Percentiles rank a stretch among this genome's conserved stretches.
phyloP scores from a whole-genome alignment of 495 filamentous ascomycete genomes.

The Aspergillus carlsbadensis region DNA sequence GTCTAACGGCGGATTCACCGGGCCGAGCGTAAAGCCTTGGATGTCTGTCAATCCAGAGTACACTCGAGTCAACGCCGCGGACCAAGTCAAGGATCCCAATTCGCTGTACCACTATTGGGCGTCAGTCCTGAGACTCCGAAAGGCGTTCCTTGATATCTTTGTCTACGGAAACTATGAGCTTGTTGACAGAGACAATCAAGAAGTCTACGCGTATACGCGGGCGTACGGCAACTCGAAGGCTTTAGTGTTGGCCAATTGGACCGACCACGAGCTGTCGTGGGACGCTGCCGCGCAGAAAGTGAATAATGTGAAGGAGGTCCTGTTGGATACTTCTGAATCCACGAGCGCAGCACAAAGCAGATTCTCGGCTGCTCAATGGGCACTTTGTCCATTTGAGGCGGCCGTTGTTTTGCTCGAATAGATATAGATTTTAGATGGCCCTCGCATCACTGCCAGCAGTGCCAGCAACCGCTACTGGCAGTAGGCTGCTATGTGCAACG shows the following conservation, averaged over 20 bases:
- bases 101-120: conserved; percentile 55
- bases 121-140: conserved; percentile 50
- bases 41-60: conserved; percentile 61
- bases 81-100: conserved; percentile 42
- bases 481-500: too few species aligned
- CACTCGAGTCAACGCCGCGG: conserved; percentile 47
- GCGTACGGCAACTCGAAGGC: conserved; percentile 42
- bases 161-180: conserved; percentile 61
- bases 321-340: conserved; percentile 44
- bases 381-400: conserved; percentile 42
- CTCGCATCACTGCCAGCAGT: too few species aligned
- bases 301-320: conserved; percentile 30
- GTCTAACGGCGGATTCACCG: conserved; percentile 52
- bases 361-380: conserved; percentile 30
- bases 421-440: not conserved
- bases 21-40: conserved; percentile 54
- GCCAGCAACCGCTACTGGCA: too few species aligned
- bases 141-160: conserved; percentile 55
- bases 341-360: conserved; percentile 22
- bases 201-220: conserved; percentile 49
- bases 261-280: conserved; percentile 39
- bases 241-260: conserved; percentile 55
- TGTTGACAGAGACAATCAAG: conserved; percentile 42
- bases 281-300: conserved; percentile 36
- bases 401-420: conserved; percentile 29